Conservation (phyloP, 305 asterid species). For the Fraxinus platypoda region DNA sequence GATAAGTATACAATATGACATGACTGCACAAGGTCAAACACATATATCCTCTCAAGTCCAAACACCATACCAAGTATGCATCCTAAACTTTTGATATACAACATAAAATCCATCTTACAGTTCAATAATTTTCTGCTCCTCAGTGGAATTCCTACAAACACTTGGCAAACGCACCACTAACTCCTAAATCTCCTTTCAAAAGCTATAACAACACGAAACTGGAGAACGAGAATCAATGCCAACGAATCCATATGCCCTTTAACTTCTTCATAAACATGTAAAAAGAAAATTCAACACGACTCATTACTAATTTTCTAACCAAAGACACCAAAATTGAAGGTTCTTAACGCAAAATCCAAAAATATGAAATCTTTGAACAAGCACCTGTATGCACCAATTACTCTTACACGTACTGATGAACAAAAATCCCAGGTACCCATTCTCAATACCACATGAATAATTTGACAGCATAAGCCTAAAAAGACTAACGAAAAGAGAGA, state of each 20-base stretch:
- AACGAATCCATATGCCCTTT: neutral
- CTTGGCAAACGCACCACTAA: neutral
- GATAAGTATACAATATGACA: neutral
- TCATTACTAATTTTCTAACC: neutral
- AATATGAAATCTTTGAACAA: constrained; percentile 3
- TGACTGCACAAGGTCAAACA: neutral
- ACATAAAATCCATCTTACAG: neutral
- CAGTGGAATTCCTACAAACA: neutral
- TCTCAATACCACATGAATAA: neutral
- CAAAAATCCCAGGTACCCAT: neutral
- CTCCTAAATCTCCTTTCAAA: neutral
- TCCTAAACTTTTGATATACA: neutral
- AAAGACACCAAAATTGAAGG: neutral
- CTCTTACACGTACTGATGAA: neutral
- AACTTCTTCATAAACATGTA: constrained; percentile 2
- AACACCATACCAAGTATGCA: neutral
- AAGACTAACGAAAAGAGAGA: constrained; percentile 6
- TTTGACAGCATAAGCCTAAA: neutral
- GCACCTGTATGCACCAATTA: constrained; percentile 13
- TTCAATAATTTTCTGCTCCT: neutral
- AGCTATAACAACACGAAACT: neutral
- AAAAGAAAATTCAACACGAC: neutral
- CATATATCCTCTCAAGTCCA: neutral
- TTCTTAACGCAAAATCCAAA: neutral
- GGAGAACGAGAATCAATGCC: neutral